Conservation (phyloP, 768 basidiomycete species). For the Imleria badia region DNA sequence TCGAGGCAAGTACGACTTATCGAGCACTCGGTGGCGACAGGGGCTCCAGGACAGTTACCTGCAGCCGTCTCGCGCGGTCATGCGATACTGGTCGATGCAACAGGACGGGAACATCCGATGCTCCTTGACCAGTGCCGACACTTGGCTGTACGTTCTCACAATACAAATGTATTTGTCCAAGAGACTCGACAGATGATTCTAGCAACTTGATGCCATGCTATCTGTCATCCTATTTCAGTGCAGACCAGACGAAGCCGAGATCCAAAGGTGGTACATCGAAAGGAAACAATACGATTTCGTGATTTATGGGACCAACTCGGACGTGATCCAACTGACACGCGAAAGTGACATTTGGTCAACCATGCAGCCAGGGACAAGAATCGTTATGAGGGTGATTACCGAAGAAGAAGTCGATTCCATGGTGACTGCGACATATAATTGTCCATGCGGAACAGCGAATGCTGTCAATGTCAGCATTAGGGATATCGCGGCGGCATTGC, state of each 20-base stretch:
- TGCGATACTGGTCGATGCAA: conserved; percentile 1
- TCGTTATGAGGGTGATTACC: not conserved
- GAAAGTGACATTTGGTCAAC: not conserved
- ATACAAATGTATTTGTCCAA: not conserved
- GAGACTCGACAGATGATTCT: not conserved
- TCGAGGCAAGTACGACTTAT: not conserved
- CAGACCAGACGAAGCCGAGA: not conserved
- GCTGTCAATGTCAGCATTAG: not conserved
- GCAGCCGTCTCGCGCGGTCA: not conserved
- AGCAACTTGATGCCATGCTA: conserved; percentile 3
- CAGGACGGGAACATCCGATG: not conserved
- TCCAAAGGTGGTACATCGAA: conserved; percentile 2
- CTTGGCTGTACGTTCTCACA: not conserved
- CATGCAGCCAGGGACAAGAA: not conserved
- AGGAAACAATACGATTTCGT: conserved; percentile 3
- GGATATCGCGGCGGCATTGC: not conserved
- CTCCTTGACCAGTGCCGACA: conserved; percentile 2
- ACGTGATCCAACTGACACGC: not conserved
- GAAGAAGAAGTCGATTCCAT: not conserved
- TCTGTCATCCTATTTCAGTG: not conserved
- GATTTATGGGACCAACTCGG: not conserved
- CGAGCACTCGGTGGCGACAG: not conserved
- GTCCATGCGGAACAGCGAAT: not conserved
- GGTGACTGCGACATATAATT: not conserved
- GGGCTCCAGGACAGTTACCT: not conserved